Evolutionary conservation across 2,329 filamentous ascomycete genomes (phyloP).

Genomic region (Trichophyton benhamiae): DNA sequence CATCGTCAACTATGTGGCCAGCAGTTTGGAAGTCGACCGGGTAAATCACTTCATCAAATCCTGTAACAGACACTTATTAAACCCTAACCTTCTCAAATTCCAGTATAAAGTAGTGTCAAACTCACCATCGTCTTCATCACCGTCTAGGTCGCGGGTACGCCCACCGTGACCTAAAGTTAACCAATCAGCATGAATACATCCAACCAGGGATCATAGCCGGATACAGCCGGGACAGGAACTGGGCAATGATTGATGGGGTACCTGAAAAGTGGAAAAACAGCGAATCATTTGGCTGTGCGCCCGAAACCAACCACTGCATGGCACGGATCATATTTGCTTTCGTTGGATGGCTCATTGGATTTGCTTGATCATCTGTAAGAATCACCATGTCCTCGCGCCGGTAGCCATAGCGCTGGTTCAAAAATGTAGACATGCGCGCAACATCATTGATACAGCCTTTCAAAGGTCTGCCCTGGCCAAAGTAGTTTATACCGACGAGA

Average conservation of each 20-base stretch:
- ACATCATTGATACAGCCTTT: conserved; percentile 7
- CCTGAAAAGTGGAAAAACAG: conserved; percentile 6
- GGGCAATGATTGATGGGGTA: not conserved
- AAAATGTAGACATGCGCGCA: conserved; percentile 1
- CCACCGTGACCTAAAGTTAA: conserved; percentile 5
- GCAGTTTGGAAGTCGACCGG: conserved; percentile 4
- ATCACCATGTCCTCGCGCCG: conserved; percentile 6
- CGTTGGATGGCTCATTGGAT: conserved; percentile 2
- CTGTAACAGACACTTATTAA: not conserved
- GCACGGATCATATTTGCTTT: conserved; percentile 4
- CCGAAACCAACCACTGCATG: conserved; percentile 3
- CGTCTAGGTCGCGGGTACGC: conserved; percentile 3
- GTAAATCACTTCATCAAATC: conserved; percentile 6
- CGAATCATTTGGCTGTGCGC: conserved; percentile 4
- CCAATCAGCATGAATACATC: not conserved
- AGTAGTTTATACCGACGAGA: conserved; percentile 4
- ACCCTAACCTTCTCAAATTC: not conserved
- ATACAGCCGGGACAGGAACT: not conserved
- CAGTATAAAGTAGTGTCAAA: too few relatives aligned
- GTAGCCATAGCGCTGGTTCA: conserved; percentile 1
- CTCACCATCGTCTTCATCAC: conserved; percentile 6
- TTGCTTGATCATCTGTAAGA: conserved; percentile 3
- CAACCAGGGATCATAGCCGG: not conserved
- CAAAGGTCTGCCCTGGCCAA: not conserved
- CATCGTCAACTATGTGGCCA: conserved; percentile 6